Base-by-base conservation (phyloP, 2,329 filamentous ascomycete species). In the Xylogone sp. region DNA sequence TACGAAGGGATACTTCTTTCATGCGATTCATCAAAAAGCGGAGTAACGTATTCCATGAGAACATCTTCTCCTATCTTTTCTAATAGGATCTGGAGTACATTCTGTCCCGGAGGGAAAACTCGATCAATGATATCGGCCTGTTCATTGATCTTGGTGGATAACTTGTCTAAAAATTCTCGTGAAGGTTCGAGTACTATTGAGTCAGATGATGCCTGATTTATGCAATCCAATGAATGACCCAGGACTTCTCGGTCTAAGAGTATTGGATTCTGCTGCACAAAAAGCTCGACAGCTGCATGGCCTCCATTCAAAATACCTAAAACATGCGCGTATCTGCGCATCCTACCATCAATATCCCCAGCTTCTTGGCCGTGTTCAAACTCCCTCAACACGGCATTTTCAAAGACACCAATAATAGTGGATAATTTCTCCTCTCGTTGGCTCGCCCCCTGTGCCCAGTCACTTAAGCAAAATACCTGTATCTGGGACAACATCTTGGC, bases 351-450 rank as follows among this genome's bases (percentile, higher is more conserved):
- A 49, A 95, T 84, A 67, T 99, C 93, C 72, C 87, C 88, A 43
- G 84, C 85, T 66, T 94, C 90, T 59, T 95, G 96, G 3, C 90
- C 94, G 64, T 94, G 88, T 69, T 95, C 88, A 60, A 99, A 99
- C 67, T 99, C 94, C 46, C 88, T 82, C 48, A 97, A 72, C 3
- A 95, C 92, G 3, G 92, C 91, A 51, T 86, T 91, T 70, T 97
- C 93, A 62, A 99, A 99, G 53, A 94, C 85, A 34, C 79, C 79
- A 58, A 86, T 82, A 79, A 95, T 91, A 21, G 78, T 80, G 34
- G 81, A 75, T 19, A 99, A 73, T 64, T 86, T 88, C 55, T 87
- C 83, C 61, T 88, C 82, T 43, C 93, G 77, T 59, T 83, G 77
- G 45, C 74, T 69, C 76, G 87, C 92, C 1, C 90, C 92, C 52